Evolutionary conservation across 1,284 basidiomycete genomes (phyloP).

Genomic region (Mycosarcoma maydis): DNA sequence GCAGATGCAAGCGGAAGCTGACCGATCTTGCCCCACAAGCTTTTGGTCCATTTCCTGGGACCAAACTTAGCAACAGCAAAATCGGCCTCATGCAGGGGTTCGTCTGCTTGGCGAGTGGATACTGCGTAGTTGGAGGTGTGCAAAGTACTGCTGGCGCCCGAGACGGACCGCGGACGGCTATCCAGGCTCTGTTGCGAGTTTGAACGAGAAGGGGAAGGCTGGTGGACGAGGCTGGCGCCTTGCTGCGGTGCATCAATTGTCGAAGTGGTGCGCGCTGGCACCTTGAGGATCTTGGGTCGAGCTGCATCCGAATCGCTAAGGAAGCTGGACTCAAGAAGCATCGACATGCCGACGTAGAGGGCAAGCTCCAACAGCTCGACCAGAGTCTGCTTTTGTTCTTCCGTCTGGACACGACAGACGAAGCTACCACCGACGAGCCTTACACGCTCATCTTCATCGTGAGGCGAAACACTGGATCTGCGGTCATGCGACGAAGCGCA

Average conservation of each 20-base stretch:
- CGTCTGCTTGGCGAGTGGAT: background rate
- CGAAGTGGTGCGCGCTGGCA: slow-evolving; percentile 34
- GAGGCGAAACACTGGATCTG: slow-evolving; percentile 19
- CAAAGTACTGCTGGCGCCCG: slow-evolving; percentile 9
- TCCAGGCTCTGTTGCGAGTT: slow-evolving; percentile 25
- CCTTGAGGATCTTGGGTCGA: slow-evolving; percentile 35
- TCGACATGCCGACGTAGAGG: slow-evolving; percentile 53
- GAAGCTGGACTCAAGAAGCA: slow-evolving; percentile 58
- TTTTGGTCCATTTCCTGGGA: slow-evolving; percentile 40
- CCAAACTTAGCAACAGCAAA: slow-evolving; percentile 7
- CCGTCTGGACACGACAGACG: slow-evolving; percentile 28
- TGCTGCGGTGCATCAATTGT: slow-evolving; percentile 25
- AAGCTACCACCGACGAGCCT: slow-evolving; percentile 56
- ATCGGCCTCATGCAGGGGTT: slow-evolving; percentile 5
- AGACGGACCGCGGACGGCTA: slow-evolving; percentile 11
- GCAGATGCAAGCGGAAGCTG: slow-evolving; percentile 17
- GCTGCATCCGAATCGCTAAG: slow-evolving; percentile 50
- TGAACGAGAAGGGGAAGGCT: slow-evolving; percentile 11
- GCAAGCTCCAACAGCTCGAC: slow-evolving; percentile 35
- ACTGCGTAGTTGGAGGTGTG: background rate
- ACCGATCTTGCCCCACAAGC: slow-evolving; percentile 47
- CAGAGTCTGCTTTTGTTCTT: slow-evolving; percentile 27
- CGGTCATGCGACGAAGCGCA: slow-evolving; percentile 19
- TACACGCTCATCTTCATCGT: slow-evolving; percentile 31
- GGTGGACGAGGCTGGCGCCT: slow-evolving; percentile 27